Percentiles rank a stretch among this genome's conserved stretches.
Evolutionary conservation across 352 stramenopile species (phyloP).

Genomic region (Pythium guiyangense): DNA sequence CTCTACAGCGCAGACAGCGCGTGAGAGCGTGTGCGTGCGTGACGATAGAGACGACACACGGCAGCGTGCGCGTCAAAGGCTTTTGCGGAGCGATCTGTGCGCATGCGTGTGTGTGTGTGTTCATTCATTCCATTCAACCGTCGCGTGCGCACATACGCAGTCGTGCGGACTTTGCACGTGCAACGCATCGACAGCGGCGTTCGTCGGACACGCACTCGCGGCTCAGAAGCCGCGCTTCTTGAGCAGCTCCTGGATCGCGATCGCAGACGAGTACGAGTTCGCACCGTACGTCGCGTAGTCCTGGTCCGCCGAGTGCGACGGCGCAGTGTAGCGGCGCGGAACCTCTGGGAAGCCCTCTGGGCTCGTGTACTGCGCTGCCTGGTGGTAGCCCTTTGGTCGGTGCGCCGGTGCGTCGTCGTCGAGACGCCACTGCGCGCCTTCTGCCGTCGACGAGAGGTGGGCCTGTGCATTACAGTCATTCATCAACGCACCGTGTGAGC

Average conservation of each 20-base stretch:
- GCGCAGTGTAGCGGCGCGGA: conserved; percentile 66
- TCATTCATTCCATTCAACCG: neutral
- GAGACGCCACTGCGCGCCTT: conserved; percentile 65
- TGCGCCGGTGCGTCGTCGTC: conserved; percentile 51
- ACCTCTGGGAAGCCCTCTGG: conserved; percentile 69
- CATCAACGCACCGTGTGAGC: neutral
- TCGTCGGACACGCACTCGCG: neutral
- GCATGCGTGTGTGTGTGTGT: neutral
- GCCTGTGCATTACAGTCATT: conserved; percentile 4
- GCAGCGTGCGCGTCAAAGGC: no score
- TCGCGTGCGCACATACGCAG: neutral
- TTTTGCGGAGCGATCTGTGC: no score
- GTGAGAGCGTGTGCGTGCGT: no score
- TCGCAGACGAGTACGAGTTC: conserved; percentile 85
- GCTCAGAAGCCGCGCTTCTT: conserved; percentile 77
- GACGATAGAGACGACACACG: neutral
- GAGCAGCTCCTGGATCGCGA: conserved; percentile 75
- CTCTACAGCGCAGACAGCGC: conserved; percentile 30
- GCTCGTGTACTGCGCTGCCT: conserved; percentile 50
- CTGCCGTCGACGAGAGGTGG: conserved; percentile 43
- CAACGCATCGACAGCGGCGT: neutral
- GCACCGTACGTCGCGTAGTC: conserved; percentile 78
- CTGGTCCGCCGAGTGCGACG: conserved; percentile 60
- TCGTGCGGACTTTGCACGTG: no score
- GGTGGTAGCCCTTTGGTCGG: conserved; percentile 59